Conservation (phyloP, 1,139 yeast species). For the Sugiyamaella grinbergsii region DNA sequence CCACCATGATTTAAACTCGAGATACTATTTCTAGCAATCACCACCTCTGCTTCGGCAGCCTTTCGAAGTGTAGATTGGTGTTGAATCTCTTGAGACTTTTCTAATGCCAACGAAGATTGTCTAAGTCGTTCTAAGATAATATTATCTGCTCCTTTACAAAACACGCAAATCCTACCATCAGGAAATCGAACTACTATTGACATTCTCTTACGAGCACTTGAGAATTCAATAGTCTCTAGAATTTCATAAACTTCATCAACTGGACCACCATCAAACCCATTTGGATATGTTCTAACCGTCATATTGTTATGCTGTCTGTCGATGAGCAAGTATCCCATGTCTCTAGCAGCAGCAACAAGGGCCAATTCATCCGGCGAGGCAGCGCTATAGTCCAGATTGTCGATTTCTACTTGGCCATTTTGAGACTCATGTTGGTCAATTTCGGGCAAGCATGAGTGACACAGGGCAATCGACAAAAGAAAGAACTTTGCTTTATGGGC, state of each 20-base stretch:
- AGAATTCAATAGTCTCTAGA: slow-evolving; percentile 79
- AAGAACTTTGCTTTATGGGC: slow-evolving; percentile 77
- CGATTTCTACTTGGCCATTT: slow-evolving; percentile 46
- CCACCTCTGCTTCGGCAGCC: slow-evolving; percentile 77
- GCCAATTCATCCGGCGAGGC: slow-evolving; percentile 98
- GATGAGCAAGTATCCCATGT: slow-evolving; percentile 80
- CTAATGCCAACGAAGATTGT: slow-evolving; percentile 57
- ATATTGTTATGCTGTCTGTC: slow-evolving; percentile 64
- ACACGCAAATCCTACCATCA: slow-evolving; percentile 69
- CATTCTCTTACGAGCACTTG: slow-evolving; percentile 91
- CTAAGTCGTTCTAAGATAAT: slow-evolving; percentile 77
- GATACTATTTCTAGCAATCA: slow-evolving; percentile 49
- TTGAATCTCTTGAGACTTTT: slow-evolving; percentile 66
- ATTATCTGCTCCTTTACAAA: slow-evolving; percentile 97
- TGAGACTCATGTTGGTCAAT: slow-evolving; percentile 28
- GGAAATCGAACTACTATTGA: slow-evolving; percentile 82
- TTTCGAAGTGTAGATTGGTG: slow-evolving; percentile 63
- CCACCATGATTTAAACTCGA: slow-evolving; percentile 8
- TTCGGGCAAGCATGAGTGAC: slow-evolving; percentile 88
- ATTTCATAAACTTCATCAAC: slow-evolving; percentile 69
- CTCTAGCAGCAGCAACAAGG: slow-evolving; percentile 89
- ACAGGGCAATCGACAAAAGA: slow-evolving; percentile 75
- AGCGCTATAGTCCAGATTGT: slow-evolving; percentile 72
- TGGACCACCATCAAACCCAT: slow-evolving; percentile 72
- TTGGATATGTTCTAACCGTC: slow-evolving; percentile 75